These are phyloP conservation scores for Daldinia childiae DNA, from an alignment of 495 filamentous ascomycete species.

Conservation along the genomic window DNA sequence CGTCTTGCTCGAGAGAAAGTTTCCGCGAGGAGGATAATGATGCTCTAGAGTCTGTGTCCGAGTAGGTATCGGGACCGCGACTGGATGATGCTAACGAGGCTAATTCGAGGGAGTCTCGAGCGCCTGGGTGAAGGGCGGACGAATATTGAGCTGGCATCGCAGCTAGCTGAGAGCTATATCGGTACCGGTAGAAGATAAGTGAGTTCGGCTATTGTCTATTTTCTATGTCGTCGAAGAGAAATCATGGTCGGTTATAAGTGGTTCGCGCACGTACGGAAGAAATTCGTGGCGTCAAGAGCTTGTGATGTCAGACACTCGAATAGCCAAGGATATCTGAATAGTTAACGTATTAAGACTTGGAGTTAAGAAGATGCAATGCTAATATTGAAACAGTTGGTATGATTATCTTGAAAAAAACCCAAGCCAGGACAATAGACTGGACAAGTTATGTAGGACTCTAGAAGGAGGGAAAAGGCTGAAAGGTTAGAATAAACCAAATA, in stretches of 20 bases:
- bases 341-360: background rate
- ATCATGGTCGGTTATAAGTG: conserved; percentile 35
- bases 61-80: conserved; percentile 62
- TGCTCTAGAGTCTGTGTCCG: conserved; percentile 76
- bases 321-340: conserved; percentile 9
- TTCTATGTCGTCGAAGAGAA: conserved; percentile 17
- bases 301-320: conserved; percentile 33
- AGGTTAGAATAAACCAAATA: conserved; percentile 17
- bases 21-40: conserved; percentile 91
- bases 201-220: conserved; percentile 28
- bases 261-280: conserved; percentile 12
- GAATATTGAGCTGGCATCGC: conserved; percentile 59
- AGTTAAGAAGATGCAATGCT: background rate
- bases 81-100: conserved; percentile 91
- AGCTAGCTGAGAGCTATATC: conserved; percentile 26
- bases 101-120: conserved; percentile 94
- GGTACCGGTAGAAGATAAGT: conserved; percentile 8
- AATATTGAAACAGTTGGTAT: conserved; percentile 24
- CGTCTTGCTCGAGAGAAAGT: conserved; percentile 86
- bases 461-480: conserved; percentile 10
- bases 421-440: background rate
- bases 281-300: conserved; percentile 10
- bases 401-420: conserved; percentile 9
- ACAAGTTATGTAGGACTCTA: conserved; percentile 3
- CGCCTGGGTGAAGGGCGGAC: conserved; percentile 55